Evolutionary conservation across 1,284 basidiomycete genomes (phyloP).

Genomic region (Ustilago trichophora): DNA sequence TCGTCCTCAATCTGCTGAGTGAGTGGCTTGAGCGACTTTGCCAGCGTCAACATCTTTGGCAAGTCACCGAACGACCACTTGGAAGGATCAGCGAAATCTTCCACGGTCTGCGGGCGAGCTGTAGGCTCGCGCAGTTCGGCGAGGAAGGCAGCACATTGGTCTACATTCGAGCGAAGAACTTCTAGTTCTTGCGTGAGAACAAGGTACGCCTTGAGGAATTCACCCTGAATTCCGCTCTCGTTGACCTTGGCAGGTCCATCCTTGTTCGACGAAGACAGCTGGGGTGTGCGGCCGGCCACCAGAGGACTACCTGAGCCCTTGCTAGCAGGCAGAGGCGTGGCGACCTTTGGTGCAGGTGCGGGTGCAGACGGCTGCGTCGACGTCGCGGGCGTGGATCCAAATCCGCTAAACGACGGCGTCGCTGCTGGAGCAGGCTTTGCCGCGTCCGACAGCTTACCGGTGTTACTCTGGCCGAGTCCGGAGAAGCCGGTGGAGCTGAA

Average conservation of each 20-base stretch:
- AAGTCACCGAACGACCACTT: slow-evolving; percentile 68
- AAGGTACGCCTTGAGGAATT: slow-evolving; percentile 64
- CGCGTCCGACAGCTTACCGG: slow-evolving; percentile 1
- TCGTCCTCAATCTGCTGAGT: slow-evolving; percentile 33
- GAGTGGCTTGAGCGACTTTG: slow-evolving; percentile 32
- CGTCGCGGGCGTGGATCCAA: slow-evolving; percentile 12
- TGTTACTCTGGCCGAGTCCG: slow-evolving; percentile 11
- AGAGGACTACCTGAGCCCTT: slow-evolving; percentile 15
- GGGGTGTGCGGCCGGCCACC: slow-evolving; percentile 23
- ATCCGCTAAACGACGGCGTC: slow-evolving; percentile 6
- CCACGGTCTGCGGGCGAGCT: slow-evolving; percentile 28
- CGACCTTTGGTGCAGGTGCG: background rate
- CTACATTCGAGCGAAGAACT: slow-evolving; percentile 38
- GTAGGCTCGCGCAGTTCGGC: slow-evolving; percentile 53
- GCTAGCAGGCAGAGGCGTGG: background rate
- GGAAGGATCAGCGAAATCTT: slow-evolving; percentile 46
- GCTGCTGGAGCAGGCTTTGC: slow-evolving; percentile 2
- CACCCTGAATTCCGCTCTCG: slow-evolving; percentile 58
- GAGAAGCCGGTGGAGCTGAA: slow-evolving; percentile 8
- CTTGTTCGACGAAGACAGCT: slow-evolving; percentile 18
- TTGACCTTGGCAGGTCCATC: slow-evolving; percentile 39
- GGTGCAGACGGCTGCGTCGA: background rate
- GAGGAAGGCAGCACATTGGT: slow-evolving; percentile 61
- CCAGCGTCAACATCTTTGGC: slow-evolving; percentile 51
- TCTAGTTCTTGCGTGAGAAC: slow-evolving; percentile 67